Percentiles rank a stretch among this genome's conserved stretches.
Conservation (phyloP, 2,329 filamentous ascomycete species). For the Aspergillus bombycis region DNA sequence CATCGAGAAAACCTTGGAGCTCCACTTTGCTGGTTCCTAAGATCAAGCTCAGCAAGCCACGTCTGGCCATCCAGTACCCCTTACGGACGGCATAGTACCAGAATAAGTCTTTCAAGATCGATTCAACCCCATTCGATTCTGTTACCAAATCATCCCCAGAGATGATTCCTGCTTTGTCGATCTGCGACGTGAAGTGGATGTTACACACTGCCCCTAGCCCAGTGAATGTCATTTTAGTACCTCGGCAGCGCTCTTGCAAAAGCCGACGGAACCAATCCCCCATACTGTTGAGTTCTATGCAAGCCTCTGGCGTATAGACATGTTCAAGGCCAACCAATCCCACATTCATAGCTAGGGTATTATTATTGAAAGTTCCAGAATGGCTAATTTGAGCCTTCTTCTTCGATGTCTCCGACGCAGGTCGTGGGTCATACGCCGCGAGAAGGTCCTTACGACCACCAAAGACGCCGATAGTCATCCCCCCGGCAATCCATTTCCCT, state of each 20-base stretch:
- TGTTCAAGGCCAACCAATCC: neutral
- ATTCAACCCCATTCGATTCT: neutral
- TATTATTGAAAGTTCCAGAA: constrained; percentile 71
- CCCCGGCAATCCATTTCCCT: constrained; percentile 70
- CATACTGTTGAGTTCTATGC: neutral
- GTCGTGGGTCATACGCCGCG: constrained; percentile 57
- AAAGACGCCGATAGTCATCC: constrained; percentile 68
- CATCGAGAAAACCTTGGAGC: neutral
- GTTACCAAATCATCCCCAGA: neutral
- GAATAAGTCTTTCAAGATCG: neutral
- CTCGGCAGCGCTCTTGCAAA: neutral
- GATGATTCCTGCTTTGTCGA: neutral
- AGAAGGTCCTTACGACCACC: constrained; percentile 64
- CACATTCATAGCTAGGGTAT: constrained; percentile 59
- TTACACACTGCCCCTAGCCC: neutral
- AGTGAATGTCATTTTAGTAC: constrained; percentile 1
- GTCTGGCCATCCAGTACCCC: neutral
- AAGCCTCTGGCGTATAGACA: neutral
- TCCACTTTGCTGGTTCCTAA: neutral
- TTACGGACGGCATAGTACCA: neutral
- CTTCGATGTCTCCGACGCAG: neutral
- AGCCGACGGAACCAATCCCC: neutral
- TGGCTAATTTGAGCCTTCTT: constrained; percentile 42
- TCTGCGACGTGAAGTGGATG: neutral
- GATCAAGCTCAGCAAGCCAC: neutral